Percentiles rank a stretch among this genome's conserved stretches.
phyloP scores from a whole-genome alignment of 1,284 basidiomycete species.

The Heliocybe sulcata region DNA sequence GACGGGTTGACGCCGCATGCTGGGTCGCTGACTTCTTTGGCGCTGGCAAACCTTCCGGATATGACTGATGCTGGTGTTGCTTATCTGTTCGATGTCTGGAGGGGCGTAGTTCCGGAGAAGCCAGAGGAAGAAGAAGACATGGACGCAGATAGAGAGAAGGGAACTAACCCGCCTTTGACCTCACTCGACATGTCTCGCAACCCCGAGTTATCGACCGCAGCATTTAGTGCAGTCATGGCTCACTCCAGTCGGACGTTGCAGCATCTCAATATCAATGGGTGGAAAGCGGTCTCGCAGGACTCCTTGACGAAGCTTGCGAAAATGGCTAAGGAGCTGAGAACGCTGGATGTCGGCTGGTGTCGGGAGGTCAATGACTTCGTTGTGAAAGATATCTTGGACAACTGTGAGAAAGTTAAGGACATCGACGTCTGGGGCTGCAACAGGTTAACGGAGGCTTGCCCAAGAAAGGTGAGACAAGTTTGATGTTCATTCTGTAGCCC shows the following conservation, averaged over 20 bases:
- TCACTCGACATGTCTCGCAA: conserved; percentile 59
- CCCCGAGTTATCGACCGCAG: conserved; percentile 42
- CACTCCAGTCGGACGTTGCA: conserved; percentile 67
- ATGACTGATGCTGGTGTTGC: conserved; percentile 68
- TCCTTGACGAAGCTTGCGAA: conserved; percentile 48
- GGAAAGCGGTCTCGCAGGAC: conserved; percentile 55
- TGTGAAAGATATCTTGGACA: conserved; percentile 64
- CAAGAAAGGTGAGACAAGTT: conserved; percentile 35
- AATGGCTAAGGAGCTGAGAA: conserved; percentile 37
- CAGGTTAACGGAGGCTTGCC: conserved; percentile 46
- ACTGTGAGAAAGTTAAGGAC: conserved; percentile 43
- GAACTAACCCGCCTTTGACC: conserved; percentile 36
- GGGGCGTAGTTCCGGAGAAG: background rate
- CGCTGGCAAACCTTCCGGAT: conserved; percentile 49
- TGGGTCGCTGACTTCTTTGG: conserved; percentile 45
- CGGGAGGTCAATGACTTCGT: conserved; percentile 80
- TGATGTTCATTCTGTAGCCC: background rate
- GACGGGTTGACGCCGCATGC: conserved; percentile 56
- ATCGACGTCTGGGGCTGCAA: conserved; percentile 72
- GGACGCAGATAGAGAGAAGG: conserved; percentile 13
- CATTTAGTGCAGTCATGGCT: conserved; percentile 58
- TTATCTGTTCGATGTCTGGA: conserved; percentile 46
- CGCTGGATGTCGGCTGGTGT: conserved; percentile 86
- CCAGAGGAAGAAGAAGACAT: conserved; percentile 9
- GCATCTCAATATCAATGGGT: conserved; percentile 71